Evolutionary conservation across 2,329 filamentous ascomycete genomes (phyloP).

Genomic region (Microcyclosporella mali): DNA sequence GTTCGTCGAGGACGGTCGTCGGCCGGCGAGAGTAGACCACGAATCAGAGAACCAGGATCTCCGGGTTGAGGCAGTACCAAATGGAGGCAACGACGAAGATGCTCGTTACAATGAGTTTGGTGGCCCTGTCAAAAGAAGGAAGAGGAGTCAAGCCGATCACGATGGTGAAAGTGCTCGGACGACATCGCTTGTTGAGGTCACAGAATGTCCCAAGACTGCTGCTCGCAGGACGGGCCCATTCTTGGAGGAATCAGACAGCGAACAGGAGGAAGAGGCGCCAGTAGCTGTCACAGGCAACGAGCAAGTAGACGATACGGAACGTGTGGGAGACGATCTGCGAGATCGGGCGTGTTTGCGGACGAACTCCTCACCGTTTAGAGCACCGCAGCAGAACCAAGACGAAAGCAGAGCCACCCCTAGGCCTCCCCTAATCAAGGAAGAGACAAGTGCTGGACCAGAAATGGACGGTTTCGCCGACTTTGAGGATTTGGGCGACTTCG

Average conservation of each 20-base stretch:
- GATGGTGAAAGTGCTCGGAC: not conserved
- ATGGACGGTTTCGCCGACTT: slow-evolving; percentile 48
- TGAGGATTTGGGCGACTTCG: slow-evolving; percentile 51
- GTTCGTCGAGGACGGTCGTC: slow-evolving; percentile 32
- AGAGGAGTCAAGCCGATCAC: slow-evolving; percentile 13
- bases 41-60: not conserved
- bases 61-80: not conserved
- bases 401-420: not conserved
- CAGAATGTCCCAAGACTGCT: not conserved
- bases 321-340: slow-evolving; percentile 7
- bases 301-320: slow-evolving; percentile 4
- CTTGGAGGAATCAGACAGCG: slow-evolving; percentile 62
- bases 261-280: slow-evolving; percentile 37
- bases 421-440: slow-evolving; percentile 39
- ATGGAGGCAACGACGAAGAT: slow-evolving; percentile 17
- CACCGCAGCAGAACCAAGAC: not conserved
- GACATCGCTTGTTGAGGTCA: not conserved
- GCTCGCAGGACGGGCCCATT: slow-evolving; percentile 52
- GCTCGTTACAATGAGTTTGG: slow-evolving; percentile 40
- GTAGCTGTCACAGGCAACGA: slow-evolving; percentile 19
- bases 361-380: not conserved
- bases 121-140: slow-evolving; percentile 40
- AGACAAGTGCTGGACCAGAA: slow-evolving; percentile 44
- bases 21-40: not conserved
- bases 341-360: not conserved